phyloP scores from a whole-genome alignment of 371 early-diverging fungal species.

The Mortierella sp. region DNA sequence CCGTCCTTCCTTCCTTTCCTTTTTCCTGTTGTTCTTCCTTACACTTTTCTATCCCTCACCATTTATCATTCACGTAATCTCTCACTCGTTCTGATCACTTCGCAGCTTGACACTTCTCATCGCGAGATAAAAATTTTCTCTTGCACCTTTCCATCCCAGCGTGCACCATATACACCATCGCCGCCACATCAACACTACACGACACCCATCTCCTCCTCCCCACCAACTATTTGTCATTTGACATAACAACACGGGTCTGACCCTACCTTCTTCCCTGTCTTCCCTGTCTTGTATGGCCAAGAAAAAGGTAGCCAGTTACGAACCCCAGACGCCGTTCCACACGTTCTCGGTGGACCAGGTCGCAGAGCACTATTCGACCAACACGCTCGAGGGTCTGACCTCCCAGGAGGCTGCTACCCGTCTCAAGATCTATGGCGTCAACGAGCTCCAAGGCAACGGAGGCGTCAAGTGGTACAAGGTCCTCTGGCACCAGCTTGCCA shows the following conservation, averaged over 20 bases:
- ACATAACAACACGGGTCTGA: conserved; percentile 72
- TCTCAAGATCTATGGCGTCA: conserved; percentile 74
- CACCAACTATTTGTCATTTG: background rate
- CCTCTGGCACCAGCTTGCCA: conserved; percentile 82
- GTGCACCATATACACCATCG: background rate
- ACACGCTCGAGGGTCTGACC: conserved; percentile 73
- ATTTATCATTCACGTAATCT: background rate
- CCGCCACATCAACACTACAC: background rate
- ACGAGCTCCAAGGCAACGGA: conserved; percentile 76
- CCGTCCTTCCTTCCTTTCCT: no score
- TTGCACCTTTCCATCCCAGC: background rate
- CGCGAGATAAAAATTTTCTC: background rate
- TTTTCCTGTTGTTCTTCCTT: no score
- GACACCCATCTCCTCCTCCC: background rate
- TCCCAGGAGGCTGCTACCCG: conserved; percentile 65
- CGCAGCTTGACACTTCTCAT: no score
- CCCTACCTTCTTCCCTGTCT: conserved; percentile 77
- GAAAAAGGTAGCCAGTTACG: conserved; percentile 48
- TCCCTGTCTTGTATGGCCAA: background rate
- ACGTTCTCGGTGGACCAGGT: conserved; percentile 65
- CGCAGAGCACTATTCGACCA: conserved; percentile 66
- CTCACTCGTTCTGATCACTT: background rate
- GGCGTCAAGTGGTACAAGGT: conserved; percentile 76
- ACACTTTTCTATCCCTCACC: no score
- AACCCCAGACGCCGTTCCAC: conserved; percentile 61